Evolutionary conservation across 106 monocot species (phyloP), one percentile per base, ranked within the genome.

Genomic region (Triglochin maritima): DNA sequence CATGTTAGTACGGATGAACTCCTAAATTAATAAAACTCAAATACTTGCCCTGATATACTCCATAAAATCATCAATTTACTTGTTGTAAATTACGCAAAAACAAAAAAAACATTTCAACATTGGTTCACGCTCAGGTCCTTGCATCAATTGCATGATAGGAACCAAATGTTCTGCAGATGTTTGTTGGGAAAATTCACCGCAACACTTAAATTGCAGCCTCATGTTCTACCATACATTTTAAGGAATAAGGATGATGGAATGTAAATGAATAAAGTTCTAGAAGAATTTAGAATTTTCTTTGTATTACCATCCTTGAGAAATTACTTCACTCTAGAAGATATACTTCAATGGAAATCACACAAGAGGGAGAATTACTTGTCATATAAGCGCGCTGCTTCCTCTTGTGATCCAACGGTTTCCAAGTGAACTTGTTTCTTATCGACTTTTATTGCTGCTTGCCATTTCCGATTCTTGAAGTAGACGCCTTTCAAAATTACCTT

Each of bases 371-470:
- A 47, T 41, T 82, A 93, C 93, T 89, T 86, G 74, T 93, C 93
- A 81, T 93, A 93, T 61, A 93, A 74, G 46, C 76, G 69, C 2
- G 93, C 93, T 4, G 93, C 93, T 82, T 89, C 93, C 67, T 86
- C 86, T 59, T 93, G 89, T 16, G 89, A 84, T 69, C 79, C 86
- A 62, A 93, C 89, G 53, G 93, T 93, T 8, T 89, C 93, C 70
- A 93, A 79, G 74, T 93, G 93, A 47, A 89, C 86, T 63, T 93
- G 93, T 58, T 89, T 93, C 78, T 89, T 93, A 74, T 93, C 93
- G 68, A 93, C 93, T 80, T 93, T 93, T 44, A 93, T 93, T 16
- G 93, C 93, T 17, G 93, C 93, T 60, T 93, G 93, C 93, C 93
- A 93, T 76, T 93, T 93, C 84, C 79, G 80, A 64, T 93, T 93